Base-by-base conservation (phyloP, 495 filamentous ascomycete species). In the Articulospora tetracladia region DNA sequence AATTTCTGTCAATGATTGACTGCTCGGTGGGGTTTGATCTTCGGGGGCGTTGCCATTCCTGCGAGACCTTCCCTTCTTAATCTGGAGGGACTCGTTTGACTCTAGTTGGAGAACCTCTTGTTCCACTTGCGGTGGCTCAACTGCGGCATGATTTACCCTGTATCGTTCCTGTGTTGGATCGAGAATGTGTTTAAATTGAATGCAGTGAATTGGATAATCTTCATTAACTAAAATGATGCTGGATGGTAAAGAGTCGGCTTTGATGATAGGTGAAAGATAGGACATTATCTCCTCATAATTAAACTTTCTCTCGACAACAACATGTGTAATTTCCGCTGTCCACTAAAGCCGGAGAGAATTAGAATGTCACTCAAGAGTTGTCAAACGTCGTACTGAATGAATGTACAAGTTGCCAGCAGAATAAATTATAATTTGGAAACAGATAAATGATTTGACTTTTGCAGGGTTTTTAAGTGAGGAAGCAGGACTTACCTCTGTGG, bases 201-300 rank as follows among this genome's bases (percentile, higher is more conserved):
- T 83, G 56, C 92, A 97, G 15, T 97, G 91, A 0, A 90, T 72
- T 3, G 89, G 84, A 66, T 92, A 98, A 1, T 76, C 72, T 53
- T 94, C 90, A 59, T 92, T 89, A 17, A 97, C 92, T 0, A 93
- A 53, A 47, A 84, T 68, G 13, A 66, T 46, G 58, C 59, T 51
- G 27, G n/a, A 12, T 51, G 63, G 55, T 41, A 55, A 54, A 64
- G 57, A 20, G 74, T 60, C 28, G 58, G 84, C 79, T 2, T 82
- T 77, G 32, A 86, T 63, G 0, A 49, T 22, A 3, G 58, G 52
- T 25, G 83, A 81, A 8, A 95, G 72, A 55, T 81, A 75, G 32
- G 70, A 75, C 20, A 89, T 63, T n/a, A 97, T 74, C 59, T 94
- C 83, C 6, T 77, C 70, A 64, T 84, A 93, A 2, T 71, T 76